Evolutionary conservation across 2,329 filamentous ascomycete genomes (phyloP).

Genomic region (Calycina herbarum): DNA sequence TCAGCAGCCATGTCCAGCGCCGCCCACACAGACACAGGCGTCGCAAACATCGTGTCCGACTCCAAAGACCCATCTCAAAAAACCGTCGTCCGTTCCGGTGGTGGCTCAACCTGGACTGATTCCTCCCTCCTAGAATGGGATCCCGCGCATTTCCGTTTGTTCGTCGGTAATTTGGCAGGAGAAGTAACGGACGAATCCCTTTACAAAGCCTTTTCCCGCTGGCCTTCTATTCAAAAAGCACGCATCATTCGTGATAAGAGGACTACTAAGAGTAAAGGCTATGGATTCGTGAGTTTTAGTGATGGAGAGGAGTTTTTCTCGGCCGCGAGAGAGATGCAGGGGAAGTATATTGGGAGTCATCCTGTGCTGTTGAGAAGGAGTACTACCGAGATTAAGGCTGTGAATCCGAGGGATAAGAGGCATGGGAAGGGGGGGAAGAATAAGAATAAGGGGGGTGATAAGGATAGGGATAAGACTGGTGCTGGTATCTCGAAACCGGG

Average conservation of each 20-base stretch:
- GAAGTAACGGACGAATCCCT: constrained; percentile 97
- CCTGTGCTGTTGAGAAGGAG: constrained; percentile 85
- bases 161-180: constrained; percentile 94
- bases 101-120: constrained; percentile 92
- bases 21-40: constrained; percentile 48
- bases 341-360: constrained; percentile 98
- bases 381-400: constrained; percentile 85
- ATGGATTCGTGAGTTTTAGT: constrained; percentile 93
- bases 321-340: constrained; percentile 96
- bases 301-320: constrained; percentile 96
- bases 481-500: constrained; percentile 61
- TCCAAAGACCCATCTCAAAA: constrained; percentile 64
- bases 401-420: constrained; percentile 65
- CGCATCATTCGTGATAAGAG: constrained; percentile 94
- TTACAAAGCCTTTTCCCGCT: constrained; percentile 88
- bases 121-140: constrained; percentile 91
- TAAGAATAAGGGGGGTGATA: constrained; percentile 39
- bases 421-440: constrained; percentile 41
- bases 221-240: constrained; percentile 86
- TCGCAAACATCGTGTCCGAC: constrained; percentile 43
- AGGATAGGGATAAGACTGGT: constrained; percentile 42
- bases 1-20: constrained; percentile 59
- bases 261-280: constrained; percentile 94
- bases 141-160: constrained; percentile 87
- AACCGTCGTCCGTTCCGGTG: constrained; percentile 85